Evolutionary conservation across 2,329 filamentous ascomycete genomes (phyloP), one percentile per base, ranked within the genome.

Genomic region (Fusarium ramigenum): DNA sequence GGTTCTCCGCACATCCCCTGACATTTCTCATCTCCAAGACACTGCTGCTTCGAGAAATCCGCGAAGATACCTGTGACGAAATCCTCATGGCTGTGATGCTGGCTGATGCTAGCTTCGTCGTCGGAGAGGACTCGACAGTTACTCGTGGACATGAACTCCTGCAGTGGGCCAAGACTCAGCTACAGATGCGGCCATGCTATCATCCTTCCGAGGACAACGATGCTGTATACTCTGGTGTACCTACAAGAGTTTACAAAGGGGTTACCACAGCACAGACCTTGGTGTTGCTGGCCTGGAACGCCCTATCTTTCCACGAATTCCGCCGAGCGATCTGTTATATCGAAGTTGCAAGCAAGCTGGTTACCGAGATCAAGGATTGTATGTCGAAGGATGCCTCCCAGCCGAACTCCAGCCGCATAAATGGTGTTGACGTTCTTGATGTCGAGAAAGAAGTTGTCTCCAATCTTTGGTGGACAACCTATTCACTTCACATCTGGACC

Each of bases 1-100:
- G 83, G 83, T 84, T 82, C 63, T 82, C 80, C 2, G 69, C 78
- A 18, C 83, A 84, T 49, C 83, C 83, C 32, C 71, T 84, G 11
- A 83, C 82, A 14, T 80, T 81, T 59, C 75, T 84, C 21, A 75
- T 84, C 21, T 84, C 83, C 59, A 84, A 84, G 72, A 84, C 83
- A 3, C 71, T 84, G 14, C 77, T 84, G 14, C 77, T 83, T 21
- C 78, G 80, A 40, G 80, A 82, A 40, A 76, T 83, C 14, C 79
- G 82, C 28, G 81, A 83, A 61, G 80, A 78, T n/a, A 83, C 80
- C 9, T 80, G 82, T 47, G 83, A 84, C 63, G 80, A 82, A 60
- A 78, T 82, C 25, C 78, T 84, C 15, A 76, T 84, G 39, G 83
- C 82, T 10, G 68, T 79, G 16, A 83, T 84, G 59, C 77, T 84